phyloP scores from a whole-genome alignment of 441 rosid genomes.

The Viola pubescens region DNA sequence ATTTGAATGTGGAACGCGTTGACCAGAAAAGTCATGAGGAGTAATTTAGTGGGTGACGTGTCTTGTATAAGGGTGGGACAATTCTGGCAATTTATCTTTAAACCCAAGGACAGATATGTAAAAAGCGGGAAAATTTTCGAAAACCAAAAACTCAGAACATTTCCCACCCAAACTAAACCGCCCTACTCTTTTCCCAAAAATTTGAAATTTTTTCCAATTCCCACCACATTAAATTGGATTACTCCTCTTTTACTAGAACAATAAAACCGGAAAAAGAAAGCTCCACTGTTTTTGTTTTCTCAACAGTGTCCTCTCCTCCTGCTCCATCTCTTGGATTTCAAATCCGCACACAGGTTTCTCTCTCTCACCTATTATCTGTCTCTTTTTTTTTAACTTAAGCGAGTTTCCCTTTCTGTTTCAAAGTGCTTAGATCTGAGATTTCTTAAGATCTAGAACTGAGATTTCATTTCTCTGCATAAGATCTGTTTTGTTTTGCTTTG shows the following conservation, averaged over 20 bases:
- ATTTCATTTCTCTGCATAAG: neutral
- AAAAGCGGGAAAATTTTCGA: constrained; percentile 14
- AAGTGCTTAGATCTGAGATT: neutral
- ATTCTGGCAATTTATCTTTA: too few species aligned
- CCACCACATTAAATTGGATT: neutral
- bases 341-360: constrained; percentile 8
- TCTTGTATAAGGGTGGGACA: too few species aligned
- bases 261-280: neutral
- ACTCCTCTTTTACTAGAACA: neutral
- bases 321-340: neutral
- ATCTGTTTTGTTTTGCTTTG: neutral
- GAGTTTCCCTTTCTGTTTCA: neutral
- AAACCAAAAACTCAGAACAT: constrained; percentile 9
- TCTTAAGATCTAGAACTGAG: neutral
- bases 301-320: neutral
- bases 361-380: neutral
- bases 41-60: too few species aligned
- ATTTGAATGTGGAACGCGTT: neutral
- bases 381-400: neutral
- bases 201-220: constrained; percentile 9
- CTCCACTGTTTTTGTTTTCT: neutral
- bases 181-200: neutral
- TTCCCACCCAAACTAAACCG: constrained; percentile 40
- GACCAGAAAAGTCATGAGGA: neutral
- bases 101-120: neutral